A percentile compares a stretch with the other conserved stretches of the same genome.
These are phyloP conservation scores for Candida xyloterini DNA, from an alignment of 805 yeast genomes.

Conservation along the genomic window DNA sequence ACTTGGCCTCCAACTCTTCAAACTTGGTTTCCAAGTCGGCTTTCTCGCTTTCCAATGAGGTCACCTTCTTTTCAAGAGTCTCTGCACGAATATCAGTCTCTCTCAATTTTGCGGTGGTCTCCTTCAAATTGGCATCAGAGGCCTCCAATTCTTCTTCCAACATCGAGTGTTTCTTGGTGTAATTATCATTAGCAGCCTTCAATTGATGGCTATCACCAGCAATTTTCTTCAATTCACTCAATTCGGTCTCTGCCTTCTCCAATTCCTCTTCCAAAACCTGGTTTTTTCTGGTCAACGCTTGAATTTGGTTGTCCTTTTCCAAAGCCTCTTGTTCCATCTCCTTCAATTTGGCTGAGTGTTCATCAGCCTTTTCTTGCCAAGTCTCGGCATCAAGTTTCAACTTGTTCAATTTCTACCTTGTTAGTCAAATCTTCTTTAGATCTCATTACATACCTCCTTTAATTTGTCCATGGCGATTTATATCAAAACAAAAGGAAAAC, in stretches of 20 bases:
- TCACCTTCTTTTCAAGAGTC: constrained; percentile 90
- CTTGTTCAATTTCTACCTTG: constrained; percentile 74
- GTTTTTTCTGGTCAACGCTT: constrained; percentile 88
- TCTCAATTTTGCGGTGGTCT: constrained; percentile 89
- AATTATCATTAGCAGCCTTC: constrained; percentile 85
- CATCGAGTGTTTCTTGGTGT: constrained; percentile 82
- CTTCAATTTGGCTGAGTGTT: constrained; percentile 74
- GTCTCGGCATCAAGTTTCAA: constrained; percentile 93
- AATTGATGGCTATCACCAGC: constrained; percentile 90
- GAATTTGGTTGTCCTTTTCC: constrained; percentile 93
- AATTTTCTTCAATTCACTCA: constrained; percentile 73
- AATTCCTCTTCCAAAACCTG: constrained; percentile 79
- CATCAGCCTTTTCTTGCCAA: constrained; percentile 97
- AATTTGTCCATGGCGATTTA: constrained; percentile 43
- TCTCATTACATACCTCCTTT: constrained; percentile 41
- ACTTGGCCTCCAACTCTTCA: constrained; percentile 82
- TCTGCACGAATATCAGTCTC: constrained; percentile 95
- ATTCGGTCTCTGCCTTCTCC: constrained; percentile 72
- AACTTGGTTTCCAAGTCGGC: constrained; percentile 86
- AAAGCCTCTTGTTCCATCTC: constrained; percentile 87
- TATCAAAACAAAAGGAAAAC: constrained; percentile 1
- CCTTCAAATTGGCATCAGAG: constrained; percentile 86
- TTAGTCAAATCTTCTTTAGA: not conserved
- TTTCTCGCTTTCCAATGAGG: constrained; percentile 88
- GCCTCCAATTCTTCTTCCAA: constrained; percentile 90